Evolutionary conservation across 2,329 filamentous ascomycete genomes (phyloP), one percentile per base, ranked within the genome.

Genomic region (Colletotrichum lini): DNA sequence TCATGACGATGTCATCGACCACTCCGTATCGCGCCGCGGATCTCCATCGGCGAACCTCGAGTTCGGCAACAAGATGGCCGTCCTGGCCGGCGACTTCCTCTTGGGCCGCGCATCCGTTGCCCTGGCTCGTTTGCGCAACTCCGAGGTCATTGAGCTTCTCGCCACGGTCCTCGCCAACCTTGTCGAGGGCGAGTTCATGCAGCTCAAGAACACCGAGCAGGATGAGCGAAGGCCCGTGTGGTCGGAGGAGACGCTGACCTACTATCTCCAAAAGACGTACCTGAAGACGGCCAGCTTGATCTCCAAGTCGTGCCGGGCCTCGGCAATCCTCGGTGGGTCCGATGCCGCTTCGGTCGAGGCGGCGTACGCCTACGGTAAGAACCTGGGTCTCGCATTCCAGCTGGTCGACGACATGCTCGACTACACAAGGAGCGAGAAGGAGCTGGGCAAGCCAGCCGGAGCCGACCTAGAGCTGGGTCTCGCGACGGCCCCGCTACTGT

Each of bases 61-160:
- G 78, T 98, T 98, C 78, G 96, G 96, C 74, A 99, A 99, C 86
- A 99, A 99, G 83, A 98, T 99, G 96, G 96, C 96, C 16, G 96
- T 99, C 2, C 84, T 99, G 75, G 96, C 96, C 0, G 96, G 96
- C n/a, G 96, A 99, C 80, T 99, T 99, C 79, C 85, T 99, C 54
- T 88, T 99, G 2, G 96, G 96, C 4, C 90, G 96, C 62, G 96
- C 96, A 1, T 99, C 96, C 0, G 95, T 98, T 8, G 96, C 96
- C 7, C 88, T 99, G 52, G 96, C 96, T 16, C 91, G 96, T 52
- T 85, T 99, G 70, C 90, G 96, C 42, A 94, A 99, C 79, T 93
- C 95, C 53, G 96, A 99, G 82, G 96, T 99, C 3, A 94, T 95
- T 10, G 96, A 99, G 84, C 88, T 99, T 9, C 86, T 99, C 40